These are phyloP conservation scores for Boechera retrofracta DNA, from an alignment of 345 rosid genomes.

Conservation along the genomic window DNA sequence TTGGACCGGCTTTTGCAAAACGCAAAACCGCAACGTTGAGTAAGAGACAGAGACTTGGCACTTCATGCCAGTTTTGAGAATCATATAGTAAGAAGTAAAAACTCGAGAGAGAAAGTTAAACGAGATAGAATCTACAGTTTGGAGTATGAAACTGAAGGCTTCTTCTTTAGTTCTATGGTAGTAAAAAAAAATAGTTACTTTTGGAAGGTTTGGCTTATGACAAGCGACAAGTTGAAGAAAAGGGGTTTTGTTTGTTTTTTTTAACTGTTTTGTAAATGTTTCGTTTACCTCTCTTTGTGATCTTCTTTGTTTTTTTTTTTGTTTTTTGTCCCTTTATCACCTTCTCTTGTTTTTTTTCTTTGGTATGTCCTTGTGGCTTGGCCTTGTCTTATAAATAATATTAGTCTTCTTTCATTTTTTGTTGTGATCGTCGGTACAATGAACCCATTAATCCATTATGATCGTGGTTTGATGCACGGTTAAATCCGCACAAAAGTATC, in stretches of 20 bases:
- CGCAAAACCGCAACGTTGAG: constrained; percentile 71
- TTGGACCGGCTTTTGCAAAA: constrained; percentile 68
- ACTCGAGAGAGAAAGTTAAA: constrained; percentile 20
- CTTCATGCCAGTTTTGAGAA: constrained; percentile 97
- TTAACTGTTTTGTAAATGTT: background rate
- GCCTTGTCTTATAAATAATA: constrained; percentile 49
- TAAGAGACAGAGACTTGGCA: constrained; percentile 96
- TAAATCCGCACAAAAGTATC: background rate
- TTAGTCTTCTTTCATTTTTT: constrained; percentile 21
- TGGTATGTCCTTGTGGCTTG: constrained; percentile 44
- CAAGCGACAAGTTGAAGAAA: constrained; percentile 37
- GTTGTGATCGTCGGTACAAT: background rate
- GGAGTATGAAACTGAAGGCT: constrained; percentile 32
- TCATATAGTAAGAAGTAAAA: constrained; percentile 33
- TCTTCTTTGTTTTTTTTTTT: constrained; percentile 22
- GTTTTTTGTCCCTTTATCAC: constrained; percentile 15
- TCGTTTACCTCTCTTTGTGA: constrained; percentile 1
- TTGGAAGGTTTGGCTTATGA: constrained; percentile 47
- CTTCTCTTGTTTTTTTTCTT: constrained; percentile 33
- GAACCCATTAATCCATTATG: background rate
- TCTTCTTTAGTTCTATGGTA: constrained; percentile 32
- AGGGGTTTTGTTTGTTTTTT: constrained; percentile 28
- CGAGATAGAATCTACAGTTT: constrained; percentile 32
- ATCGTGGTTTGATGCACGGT: background rate
- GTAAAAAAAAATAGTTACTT: constrained; percentile 38